Evolutionary conservation across 208 protist species (phyloP).

Genomic region (Balamuthia mandrillaris): DNA sequence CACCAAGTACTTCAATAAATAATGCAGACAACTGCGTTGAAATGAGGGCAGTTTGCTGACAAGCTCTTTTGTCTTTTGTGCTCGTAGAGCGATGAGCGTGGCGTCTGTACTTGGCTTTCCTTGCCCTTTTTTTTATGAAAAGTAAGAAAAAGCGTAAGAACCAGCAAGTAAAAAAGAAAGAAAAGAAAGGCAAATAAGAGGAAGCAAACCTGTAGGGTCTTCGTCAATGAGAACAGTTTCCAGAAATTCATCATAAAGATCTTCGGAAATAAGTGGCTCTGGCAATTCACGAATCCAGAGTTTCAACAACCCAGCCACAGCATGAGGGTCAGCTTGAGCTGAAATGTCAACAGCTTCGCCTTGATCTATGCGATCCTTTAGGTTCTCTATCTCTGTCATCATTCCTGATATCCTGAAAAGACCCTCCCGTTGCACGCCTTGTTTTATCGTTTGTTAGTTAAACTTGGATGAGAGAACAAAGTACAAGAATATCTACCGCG

Average conservation of each 20-base stretch:
- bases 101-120: background rate
- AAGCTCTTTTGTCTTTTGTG: no score
- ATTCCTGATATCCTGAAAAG: slow-evolving; percentile 12
- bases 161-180: background rate
- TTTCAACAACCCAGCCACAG: background rate
- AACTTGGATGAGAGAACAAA: no score
- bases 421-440: background rate
- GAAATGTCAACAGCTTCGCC: background rate
- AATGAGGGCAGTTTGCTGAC: no score
- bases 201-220: background rate
- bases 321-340: background rate
- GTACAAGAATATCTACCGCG: no score
- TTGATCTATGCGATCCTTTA: background rate
- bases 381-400: slow-evolving; percentile 29
- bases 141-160: background rate
- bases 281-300: slow-evolving; percentile 17
- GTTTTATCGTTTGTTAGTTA: no score
- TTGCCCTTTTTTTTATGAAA: background rate
- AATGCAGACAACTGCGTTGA: background rate
- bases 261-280: background rate
- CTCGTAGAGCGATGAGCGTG: no score
- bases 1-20: background rate
- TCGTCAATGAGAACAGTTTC: background rate
- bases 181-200: background rate
- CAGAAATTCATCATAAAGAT: slow-evolving; percentile 1